These are phyloP conservation scores for Eucalyptus brandiana DNA, from an alignment of 345 rosid genomes.

Conservation along the genomic window DNA sequence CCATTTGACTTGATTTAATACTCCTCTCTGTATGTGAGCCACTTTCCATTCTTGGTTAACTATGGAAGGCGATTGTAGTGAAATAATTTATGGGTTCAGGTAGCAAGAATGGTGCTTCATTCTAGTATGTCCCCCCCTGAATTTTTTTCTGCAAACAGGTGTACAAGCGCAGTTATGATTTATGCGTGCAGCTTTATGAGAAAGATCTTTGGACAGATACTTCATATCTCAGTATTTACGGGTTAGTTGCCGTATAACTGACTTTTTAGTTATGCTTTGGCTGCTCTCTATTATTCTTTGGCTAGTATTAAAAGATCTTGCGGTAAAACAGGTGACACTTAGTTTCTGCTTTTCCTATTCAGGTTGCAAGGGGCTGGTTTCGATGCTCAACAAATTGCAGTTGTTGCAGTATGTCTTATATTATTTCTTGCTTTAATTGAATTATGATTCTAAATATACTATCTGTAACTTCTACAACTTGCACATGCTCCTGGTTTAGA, in stretches of 20 bases:
- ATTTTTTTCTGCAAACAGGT: constrained; percentile 32
- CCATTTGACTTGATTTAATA: neutral
- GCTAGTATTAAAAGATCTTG: neutral
- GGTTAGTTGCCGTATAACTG: constrained; percentile 31
- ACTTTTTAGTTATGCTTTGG: neutral
- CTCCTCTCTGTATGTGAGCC: neutral
- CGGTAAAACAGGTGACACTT: neutral
- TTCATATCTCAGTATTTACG: constrained; percentile 69
- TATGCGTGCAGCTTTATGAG: constrained; percentile 76
- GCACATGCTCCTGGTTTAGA: neutral
- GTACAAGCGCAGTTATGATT: constrained; percentile 68
- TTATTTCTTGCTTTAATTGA: neutral
- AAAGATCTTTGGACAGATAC: constrained; percentile 67
- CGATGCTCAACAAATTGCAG: constrained; percentile 69
- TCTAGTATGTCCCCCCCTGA: neutral
- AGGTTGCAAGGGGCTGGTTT: constrained; percentile 61
- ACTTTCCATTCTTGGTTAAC: neutral
- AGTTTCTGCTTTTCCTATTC: constrained; percentile 1
- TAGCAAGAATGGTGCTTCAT: neutral
- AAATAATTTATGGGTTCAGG: neutral
- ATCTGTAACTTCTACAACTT: neutral
- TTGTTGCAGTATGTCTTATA: constrained; percentile 53
- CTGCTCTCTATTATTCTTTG: neutral
- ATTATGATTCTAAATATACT: neutral
- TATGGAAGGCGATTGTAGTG: neutral